These are phyloP conservation scores for Botryotinia narcissicola DNA, from an alignment of 2,329 filamentous ascomycete genomes.

Conservation along the genomic window DNA sequence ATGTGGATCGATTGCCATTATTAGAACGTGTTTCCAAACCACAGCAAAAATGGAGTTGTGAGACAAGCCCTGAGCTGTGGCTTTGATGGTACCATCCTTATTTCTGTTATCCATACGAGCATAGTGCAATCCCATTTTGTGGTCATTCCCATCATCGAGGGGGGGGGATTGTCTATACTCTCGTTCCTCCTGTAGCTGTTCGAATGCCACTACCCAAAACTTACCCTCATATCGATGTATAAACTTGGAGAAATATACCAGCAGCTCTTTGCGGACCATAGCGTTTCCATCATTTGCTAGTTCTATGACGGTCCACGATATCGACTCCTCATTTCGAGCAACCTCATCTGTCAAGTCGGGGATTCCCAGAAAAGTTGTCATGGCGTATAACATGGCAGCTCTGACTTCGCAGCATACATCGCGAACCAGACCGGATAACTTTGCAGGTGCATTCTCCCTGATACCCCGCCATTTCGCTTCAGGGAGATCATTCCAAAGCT, in stretches of 20 bases:
- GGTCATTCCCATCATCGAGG: slow-evolving; percentile 53
- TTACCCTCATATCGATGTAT: slow-evolving; percentile 87
- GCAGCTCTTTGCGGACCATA: slow-evolving; percentile 87
- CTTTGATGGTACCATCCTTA: slow-evolving; percentile 56
- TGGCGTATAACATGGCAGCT: slow-evolving; percentile 86
- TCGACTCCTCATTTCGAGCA: slow-evolving; percentile 82
- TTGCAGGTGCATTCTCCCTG: slow-evolving; percentile 73
- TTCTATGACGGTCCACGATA: slow-evolving; percentile 83
- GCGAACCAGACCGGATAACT: slow-evolving; percentile 75
- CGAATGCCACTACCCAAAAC: slow-evolving; percentile 87
- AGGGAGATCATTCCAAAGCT: slow-evolving; percentile 86
- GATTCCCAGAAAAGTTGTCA: slow-evolving; percentile 92
- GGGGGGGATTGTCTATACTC: slow-evolving; percentile 61
- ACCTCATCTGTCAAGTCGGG: slow-evolving; percentile 90
- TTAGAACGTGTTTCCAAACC: slow-evolving; percentile 89
- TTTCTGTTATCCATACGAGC: slow-evolving; percentile 55
- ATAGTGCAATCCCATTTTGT: slow-evolving; percentile 64
- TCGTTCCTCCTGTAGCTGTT: slow-evolving; percentile 83
- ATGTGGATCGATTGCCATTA: slow-evolving; percentile 90
- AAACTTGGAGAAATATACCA: slow-evolving; percentile 92
- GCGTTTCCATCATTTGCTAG: slow-evolving; percentile 94
- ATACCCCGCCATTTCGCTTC: slow-evolving; percentile 98
- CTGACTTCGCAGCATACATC: slow-evolving; percentile 91
- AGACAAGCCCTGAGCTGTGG: slow-evolving; percentile 60
- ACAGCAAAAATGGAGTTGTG: slow-evolving; percentile 90